These are phyloP conservation scores for Waitea zeae DNA, from an alignment of 1,284 basidiomycete genomes.

Conservation along the genomic window DNA sequence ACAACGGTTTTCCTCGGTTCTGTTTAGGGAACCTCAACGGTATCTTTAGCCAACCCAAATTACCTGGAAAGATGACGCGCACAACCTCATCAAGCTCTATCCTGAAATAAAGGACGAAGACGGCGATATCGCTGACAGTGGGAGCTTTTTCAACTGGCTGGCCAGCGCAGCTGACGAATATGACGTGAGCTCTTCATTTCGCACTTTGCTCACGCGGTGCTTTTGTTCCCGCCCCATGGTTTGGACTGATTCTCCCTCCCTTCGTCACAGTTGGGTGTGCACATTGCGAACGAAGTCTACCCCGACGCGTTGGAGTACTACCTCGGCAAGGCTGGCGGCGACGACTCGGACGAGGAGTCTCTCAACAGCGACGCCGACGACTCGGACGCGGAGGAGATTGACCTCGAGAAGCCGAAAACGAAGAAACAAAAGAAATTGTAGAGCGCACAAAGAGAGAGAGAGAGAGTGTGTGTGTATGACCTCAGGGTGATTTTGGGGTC, in stretches of 20 bases:
- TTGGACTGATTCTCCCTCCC: conserved; percentile 6
- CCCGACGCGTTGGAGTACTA: conserved; percentile 65
- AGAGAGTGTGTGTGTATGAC: neutral
- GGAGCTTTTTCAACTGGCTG: conserved; percentile 84
- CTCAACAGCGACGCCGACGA: conserved; percentile 46
- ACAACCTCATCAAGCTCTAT: conserved; percentile 62
- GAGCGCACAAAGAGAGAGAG: no score
- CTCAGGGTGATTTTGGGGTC: no score
- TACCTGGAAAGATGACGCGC: conserved; percentile 66
- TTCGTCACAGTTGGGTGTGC: conserved; percentile 42
- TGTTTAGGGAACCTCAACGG: neutral
- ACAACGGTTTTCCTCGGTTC: conserved; percentile 24
- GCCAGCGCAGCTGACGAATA: conserved; percentile 44
- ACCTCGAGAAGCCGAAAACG: conserved; percentile 58
- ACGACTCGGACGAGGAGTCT: conserved; percentile 40
- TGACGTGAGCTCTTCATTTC: conserved; percentile 29
- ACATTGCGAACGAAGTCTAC: conserved; percentile 62
- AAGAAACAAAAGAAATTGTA: conserved; percentile 55
- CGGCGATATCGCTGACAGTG: conserved; percentile 42
- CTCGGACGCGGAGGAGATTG: conserved; percentile 54
- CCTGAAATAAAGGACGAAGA: conserved; percentile 46
- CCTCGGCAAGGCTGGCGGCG: conserved; percentile 40
- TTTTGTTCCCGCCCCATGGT: no score
- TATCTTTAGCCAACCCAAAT: conserved; percentile 33
- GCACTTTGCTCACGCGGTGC: neutral